phyloP scores from a whole-genome alignment of 1,284 basidiomycete genomes.

The Leccinum subrobustum region DNA sequence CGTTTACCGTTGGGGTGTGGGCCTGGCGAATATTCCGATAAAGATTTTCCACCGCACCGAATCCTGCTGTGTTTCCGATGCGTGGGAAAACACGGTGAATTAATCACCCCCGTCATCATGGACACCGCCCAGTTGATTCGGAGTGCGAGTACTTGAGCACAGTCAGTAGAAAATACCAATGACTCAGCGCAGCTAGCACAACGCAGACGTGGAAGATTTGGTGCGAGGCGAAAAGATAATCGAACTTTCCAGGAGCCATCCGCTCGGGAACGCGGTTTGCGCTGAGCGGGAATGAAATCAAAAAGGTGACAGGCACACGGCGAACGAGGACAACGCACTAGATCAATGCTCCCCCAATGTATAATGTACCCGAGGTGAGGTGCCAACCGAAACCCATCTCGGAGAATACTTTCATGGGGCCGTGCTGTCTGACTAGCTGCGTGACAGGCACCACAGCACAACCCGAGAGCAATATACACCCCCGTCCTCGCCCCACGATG shows the following conservation, averaged over 20 bases:
- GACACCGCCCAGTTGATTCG: conserved; percentile 22
- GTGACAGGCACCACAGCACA: conserved; percentile 69
- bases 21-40: conserved; percentile 19
- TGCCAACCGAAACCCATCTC: conserved; percentile 75
- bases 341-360: conserved; percentile 75
- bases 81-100: conserved; percentile 26
- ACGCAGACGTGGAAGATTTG: conserved; percentile 88
- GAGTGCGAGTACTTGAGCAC: conserved; percentile 60
- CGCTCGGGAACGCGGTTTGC: conserved; percentile 83
- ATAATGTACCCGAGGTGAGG: conserved; percentile 63
- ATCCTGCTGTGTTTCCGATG: conserved; percentile 19
- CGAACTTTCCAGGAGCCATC: conserved; percentile 76
- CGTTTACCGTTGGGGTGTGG: conserved; percentile 25
- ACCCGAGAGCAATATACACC: conserved; percentile 80
- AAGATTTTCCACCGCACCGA: conserved; percentile 21
- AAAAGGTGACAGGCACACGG: conserved; percentile 27
- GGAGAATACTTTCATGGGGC: conserved; percentile 49
- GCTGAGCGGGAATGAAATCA: conserved; percentile 44
- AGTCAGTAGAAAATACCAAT: conserved; percentile 63
- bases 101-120: conserved; percentile 31
- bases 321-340: conserved; percentile 62
- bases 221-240: conserved; percentile 79
- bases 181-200: conserved; percentile 72
- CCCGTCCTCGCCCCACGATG: conserved; percentile 78
- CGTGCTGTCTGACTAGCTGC: conserved; percentile 65